Evolutionary conservation across 805 yeast species (phyloP).

Genomic region (Metschnikowia gruessii): DNA sequence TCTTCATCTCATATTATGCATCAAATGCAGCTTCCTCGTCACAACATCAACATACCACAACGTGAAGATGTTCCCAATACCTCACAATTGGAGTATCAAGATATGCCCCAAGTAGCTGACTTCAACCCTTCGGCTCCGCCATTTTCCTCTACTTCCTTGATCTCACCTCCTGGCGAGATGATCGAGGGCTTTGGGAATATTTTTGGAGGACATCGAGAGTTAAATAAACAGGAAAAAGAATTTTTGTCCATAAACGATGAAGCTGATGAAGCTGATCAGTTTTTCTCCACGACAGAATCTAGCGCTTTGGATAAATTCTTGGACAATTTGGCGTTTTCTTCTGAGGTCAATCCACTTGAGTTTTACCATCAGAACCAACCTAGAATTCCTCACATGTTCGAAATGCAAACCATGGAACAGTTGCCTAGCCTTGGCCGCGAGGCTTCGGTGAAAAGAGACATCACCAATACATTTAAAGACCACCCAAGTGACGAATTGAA

Average conservation of each 20-base stretch:
- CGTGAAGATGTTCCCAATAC: neutral
- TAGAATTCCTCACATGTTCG: conserved; percentile 19
- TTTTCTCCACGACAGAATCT: conserved; percentile 21
- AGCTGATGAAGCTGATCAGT: conserved; percentile 18
- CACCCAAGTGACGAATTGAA: conserved; percentile 21
- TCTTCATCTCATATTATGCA: neutral
- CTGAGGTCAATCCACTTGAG: conserved; percentile 29
- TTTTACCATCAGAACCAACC: conserved; percentile 23
- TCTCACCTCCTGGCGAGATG: conserved; percentile 12
- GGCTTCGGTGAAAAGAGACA: conserved; percentile 26
- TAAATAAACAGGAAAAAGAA: neutral
- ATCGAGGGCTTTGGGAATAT: conserved; percentile 4
- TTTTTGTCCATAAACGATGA: conserved; percentile 5
- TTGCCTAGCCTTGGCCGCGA: conserved; percentile 6
- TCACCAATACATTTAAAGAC: conserved; percentile 33
- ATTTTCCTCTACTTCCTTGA: conserved; percentile 3
- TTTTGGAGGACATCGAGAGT: neutral
- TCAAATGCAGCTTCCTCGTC: neutral
- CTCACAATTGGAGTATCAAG: neutral
- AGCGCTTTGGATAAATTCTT: conserved; percentile 37
- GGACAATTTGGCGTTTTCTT: conserved; percentile 38
- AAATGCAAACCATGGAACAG: conserved; percentile 31
- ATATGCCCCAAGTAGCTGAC: neutral
- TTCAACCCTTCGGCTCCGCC: conserved; percentile 2
- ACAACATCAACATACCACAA: neutral